Conservation (phyloP, 306 rosid species). For the Acmispon strigosus region DNA sequence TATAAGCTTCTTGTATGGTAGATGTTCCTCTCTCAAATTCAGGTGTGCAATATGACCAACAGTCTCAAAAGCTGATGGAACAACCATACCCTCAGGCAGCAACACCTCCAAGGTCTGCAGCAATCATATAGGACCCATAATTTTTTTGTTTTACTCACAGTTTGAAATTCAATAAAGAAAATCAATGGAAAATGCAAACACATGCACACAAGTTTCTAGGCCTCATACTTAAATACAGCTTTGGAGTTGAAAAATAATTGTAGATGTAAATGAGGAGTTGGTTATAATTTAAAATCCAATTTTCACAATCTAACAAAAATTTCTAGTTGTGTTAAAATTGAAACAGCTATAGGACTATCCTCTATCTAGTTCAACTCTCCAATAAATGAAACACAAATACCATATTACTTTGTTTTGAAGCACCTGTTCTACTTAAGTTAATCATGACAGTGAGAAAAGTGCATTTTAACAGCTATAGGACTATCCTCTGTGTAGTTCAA, state of each 20-base stretch:
- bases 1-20: conserved; percentile 76
- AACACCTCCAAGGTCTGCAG: conserved; percentile 73
- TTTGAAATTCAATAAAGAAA: conserved; percentile 9
- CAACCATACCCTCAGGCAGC: conserved; percentile 65
- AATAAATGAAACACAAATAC: background rate
- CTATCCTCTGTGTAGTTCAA: no score
- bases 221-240: background rate
- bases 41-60: conserved; percentile 94
- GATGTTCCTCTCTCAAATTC: conserved; percentile 81
- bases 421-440: background rate
- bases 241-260: conserved; percentile 1
- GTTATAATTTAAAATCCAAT: background rate
- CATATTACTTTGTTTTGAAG: background rate
- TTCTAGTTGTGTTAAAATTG: background rate
- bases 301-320: background rate
- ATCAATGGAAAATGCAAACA: background rate
- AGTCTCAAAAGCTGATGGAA: conserved; percentile 78
- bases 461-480: no score
- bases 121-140: conserved; percentile 1
- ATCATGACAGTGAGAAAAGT: background rate
- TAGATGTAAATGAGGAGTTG: background rate
- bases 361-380: no score
- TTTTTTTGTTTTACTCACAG: background rate
- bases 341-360: background rate
- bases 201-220: background rate